phyloP scores from a whole-genome alignment of 2,329 filamentous ascomycete species.

The Penicillium sp. region DNA sequence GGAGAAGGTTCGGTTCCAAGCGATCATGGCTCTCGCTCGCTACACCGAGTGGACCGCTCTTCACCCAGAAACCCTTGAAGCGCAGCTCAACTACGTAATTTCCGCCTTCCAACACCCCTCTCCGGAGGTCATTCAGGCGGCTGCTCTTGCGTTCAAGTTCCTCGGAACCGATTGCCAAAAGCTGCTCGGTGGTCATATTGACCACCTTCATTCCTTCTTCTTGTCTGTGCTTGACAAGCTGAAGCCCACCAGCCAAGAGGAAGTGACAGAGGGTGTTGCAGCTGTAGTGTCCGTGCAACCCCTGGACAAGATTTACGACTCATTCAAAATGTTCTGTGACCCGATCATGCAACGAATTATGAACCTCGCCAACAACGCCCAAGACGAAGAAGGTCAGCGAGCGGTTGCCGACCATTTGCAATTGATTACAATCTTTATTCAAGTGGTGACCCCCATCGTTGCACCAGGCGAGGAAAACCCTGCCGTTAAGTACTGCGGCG shows the following conservation, averaged over 20 bases:
- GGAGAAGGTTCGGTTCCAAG: slow-evolving; percentile 96
- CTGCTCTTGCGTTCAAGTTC: slow-evolving; percentile 92
- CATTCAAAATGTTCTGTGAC: slow-evolving; percentile 90
- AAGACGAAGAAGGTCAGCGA: slow-evolving; percentile 78
- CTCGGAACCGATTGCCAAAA: slow-evolving; percentile 94
- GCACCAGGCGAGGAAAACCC: slow-evolving; percentile 74
- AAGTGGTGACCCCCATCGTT: slow-evolving; percentile 73
- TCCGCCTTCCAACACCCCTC: slow-evolving; percentile 86
- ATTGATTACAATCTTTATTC: slow-evolving; percentile 86
- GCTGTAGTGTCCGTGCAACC: slow-evolving; percentile 88
- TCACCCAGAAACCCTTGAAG: slow-evolving; percentile 87
- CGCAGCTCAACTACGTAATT: slow-evolving; percentile 94
- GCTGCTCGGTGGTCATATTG: slow-evolving; percentile 77
- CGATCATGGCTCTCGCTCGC: slow-evolving; percentile 93
- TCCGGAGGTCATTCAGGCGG: slow-evolving; percentile 85
- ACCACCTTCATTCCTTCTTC: slow-evolving; percentile 89
- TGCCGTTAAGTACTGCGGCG: slow-evolving; percentile 92
- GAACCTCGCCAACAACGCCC: slow-evolving; percentile 80
- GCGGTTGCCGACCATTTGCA: slow-evolving; percentile 92
- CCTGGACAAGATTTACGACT: slow-evolving; percentile 73
- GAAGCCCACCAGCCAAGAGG: slow-evolving; percentile 84
- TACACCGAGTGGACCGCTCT: slow-evolving; percentile 98
- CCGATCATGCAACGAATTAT: slow-evolving; percentile 84
- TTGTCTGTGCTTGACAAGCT: slow-evolving; percentile 84
- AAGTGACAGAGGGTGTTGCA: slow-evolving; percentile 93